Evolutionary conservation across 108 stramenopile genomes (phyloP), one percentile per base, ranked within the genome.

Genomic region (Nitzschia palea): DNA sequence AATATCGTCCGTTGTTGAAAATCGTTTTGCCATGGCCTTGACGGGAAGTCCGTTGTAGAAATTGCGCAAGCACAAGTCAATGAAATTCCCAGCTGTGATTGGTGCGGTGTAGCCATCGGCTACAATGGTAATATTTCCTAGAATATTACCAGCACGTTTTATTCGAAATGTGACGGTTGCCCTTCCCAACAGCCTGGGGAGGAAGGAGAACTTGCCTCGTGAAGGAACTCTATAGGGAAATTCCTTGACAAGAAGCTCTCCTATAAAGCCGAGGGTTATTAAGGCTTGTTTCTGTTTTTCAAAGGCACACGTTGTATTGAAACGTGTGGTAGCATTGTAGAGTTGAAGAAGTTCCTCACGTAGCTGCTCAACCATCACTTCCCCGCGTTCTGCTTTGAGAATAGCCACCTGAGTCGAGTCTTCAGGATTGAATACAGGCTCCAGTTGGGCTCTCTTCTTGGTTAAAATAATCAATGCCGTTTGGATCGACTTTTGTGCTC

Each of bases 81-180:
- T 86, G 72, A 73, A 73, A 55, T 86, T 86, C 17, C 89, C 92
- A 3, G 89, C 89, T 2, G 92, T 87, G 20, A 94, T 88, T 14
- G 92, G 92, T 28, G 92, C 92, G 27, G 77, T 79, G 56, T 83
- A 94, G 28, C 92, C 92, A 66, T 94, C 92, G 1, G 92, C 92
- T 4, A 90, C 62, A 48, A 94, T 90, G 20, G 87, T 90, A 4
- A 90, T 80, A 73, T 94, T 86, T 23, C 92, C 92, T 32, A 94
- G 63, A 40, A 79, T 42, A 5, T 53, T 68, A 20, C 68, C 68
- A 18, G 57, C 54, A 17, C 84, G 59, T 63, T 58, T 74, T 50
- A 94, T 82, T 6, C 79, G 71, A 72, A 94, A 87, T 4, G 86
- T 90, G 23, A 94, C 92, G 6, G 73, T 65, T 25, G 87, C 84